Base-by-base conservation (phyloP, 306 rosid species). In the Fragaria iinumae region DNA sequence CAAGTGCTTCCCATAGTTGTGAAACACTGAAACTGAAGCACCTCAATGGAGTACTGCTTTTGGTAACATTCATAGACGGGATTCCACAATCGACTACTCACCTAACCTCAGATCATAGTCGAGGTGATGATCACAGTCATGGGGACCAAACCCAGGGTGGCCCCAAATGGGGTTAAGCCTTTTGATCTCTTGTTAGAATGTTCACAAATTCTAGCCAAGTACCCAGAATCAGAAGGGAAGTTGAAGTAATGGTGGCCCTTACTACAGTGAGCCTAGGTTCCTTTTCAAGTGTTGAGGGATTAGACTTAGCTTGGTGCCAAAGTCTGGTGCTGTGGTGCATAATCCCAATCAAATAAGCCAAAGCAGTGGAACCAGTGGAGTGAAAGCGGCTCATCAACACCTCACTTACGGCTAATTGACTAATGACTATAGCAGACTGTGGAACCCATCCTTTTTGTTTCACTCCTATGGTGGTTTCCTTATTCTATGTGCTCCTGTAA, bases 401-500 rank as follows among this genome's bases (percentile, higher is more conserved):
- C 53, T 59, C 77, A 27, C 44, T 29, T 4, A 18, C n/a, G 75
- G 60, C 57, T 20, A 27, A 11, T 55, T 55, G 68, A 53, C 39
- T 36, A 36, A 29, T 29, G 32, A 25, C 74, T 10, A 16, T 10
- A 39, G 18, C 60, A 29, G 27, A 14, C 52, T 14, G n/a, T 71
- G 76, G 71, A 50, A 49, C 76, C 62, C 76, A 71, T 32, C 20
- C 57, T 11, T 71, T 78, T 71, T 57, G 65, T 34, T 43, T 11
- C 57, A 34, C 43, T 47, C 75, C 2, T 38, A 6, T 59, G 27
- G 18, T 16, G 70, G 63, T 47, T 69, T 70, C 48, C 1, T 0
- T 34, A 60, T 62, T 70, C 71, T n/a, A 43, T 68, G 49, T 29
- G 29, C 57, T 55, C 34, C 27, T 71, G 45, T 38, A 55, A 23